These are phyloP conservation scores for Euphorbia schlechtendalii DNA, from an alignment of 441 rosid species.

Conservation along the genomic window DNA sequence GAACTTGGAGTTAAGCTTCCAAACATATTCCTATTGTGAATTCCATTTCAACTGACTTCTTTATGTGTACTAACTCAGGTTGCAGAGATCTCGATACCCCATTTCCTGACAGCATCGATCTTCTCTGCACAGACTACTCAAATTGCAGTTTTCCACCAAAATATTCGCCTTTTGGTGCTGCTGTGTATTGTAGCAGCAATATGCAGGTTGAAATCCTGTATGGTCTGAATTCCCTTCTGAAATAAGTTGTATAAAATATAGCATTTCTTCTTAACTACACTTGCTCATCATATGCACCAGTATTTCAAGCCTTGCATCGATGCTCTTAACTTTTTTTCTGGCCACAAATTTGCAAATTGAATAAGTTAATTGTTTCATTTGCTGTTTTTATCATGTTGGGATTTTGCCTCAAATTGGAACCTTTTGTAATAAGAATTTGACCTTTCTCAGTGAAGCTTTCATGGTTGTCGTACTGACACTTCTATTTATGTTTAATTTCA, in stretches of 20 bases:
- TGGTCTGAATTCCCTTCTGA: conserved; percentile 52
- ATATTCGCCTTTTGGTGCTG: conserved; percentile 58
- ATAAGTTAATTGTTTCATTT: not conserved
- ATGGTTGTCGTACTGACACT: conserved; percentile 6
- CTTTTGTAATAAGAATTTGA: conserved; percentile 19
- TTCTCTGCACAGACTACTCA: conserved; percentile 77
- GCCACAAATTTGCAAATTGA: not conserved
- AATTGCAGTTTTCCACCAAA: conserved; percentile 60
- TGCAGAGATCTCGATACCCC: conserved; percentile 78
- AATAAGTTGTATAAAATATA: conserved; percentile 11
- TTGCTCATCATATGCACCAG: not conserved
- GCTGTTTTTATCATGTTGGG: not conserved
- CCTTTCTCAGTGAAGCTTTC: conserved; percentile 12
- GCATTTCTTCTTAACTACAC: conserved; percentile 1
- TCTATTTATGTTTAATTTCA: conserved; percentile 26
- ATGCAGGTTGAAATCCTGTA: conserved; percentile 89
- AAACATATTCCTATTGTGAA: not conserved
- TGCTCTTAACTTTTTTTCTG: not conserved
- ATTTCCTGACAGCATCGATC: conserved; percentile 89
- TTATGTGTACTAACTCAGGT: conserved; percentile 46
- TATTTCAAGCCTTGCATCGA: not conserved
- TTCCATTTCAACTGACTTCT: conserved; percentile 12
- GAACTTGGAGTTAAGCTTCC: not conserved
- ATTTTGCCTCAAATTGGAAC: not conserved
- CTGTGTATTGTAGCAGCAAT: conserved; percentile 75